Evolutionary conservation across 148 eudicot genomes (phyloP), one percentile per base, ranked within the genome.

Genomic region (Chenopodium berlandieri): DNA sequence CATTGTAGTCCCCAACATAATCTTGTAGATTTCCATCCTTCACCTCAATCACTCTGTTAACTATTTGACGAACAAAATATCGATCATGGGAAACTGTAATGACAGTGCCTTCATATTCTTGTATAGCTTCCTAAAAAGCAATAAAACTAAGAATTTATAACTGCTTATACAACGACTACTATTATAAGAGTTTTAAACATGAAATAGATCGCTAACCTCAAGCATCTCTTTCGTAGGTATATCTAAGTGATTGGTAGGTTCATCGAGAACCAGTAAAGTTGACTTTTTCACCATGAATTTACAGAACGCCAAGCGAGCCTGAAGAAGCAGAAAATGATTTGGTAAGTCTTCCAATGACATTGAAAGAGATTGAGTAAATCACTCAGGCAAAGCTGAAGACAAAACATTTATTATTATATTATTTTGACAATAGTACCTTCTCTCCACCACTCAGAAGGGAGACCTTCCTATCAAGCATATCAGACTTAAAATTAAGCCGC

Each of bases 201-300:
- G 10, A 82, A 65, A 34, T 54, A 0, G 67, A 75, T 50, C 12
- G 60, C 84, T 80, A 78, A 94, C 99, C 98, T 96, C 99, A 65
- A 96, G 99, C 99, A 96, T 96, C 90, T 96, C 99, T 84, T 96
- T 96, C 54, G 99, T 84, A 66, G 99, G 99, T 86, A 96, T 94
- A 82, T 95, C 99, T 83, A 95, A 88, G 85, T 95, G 99, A 88
- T 96, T 96, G 75, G 99, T 94, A 50, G 99, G 99, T 74, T 96
- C 99, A 63, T 96, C 99, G 83, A 96, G 86, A 81, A 96, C 91
- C 76, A 96, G 90, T 82, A 96, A 85, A n/a, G 98, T 94, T 76
- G 99, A 96, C 34, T 94, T 94, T 76, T 81, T 96, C 54, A 96
- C 99, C 99, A 96, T 96, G 93, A 96, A 96, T 81, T 92, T 94